Evolutionary conservation across 176 grass and related monocot genomes (phyloP), one percentile per base, ranked within the genome.

Genomic region (Pontederia paniculata): DNA sequence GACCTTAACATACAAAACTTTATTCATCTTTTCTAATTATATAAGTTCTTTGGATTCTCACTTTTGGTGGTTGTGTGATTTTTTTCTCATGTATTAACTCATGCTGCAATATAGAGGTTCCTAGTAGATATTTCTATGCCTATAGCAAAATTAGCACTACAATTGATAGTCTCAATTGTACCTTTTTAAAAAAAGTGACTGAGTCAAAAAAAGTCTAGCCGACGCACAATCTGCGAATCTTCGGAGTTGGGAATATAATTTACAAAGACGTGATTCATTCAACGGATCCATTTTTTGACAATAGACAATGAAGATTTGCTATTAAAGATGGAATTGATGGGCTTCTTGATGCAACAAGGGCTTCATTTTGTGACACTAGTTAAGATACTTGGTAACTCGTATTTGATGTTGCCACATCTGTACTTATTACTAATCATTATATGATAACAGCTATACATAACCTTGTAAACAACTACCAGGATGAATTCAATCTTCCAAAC

Each of bases 221-320:
- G n/a, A n/a, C n/a, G n/a, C n/a, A n/a, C n/a, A n/a, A n/a, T n/a
- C n/a, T n/a, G n/a, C 0, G 41, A 53, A 69, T 20, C 8, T 68
- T 67, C 59, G 83, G 85, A 85, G 86, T 89, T 57, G 65, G 79
- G 25, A 82, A 86, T 57, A 56, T 82, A 55, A 83, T 89, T 78
- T 81, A 89, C 60, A 85, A 96, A 74, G 90, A 96, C 47, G 90
- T 86, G 22, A 55, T 89, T 71, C 90, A 96, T 89, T 82, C 90
- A 73, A 96, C 82, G 74, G 82, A 81, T 81, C 78, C 90, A 80
- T 96, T 96, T 96, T 67, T 86, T 77, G 63, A 85, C 41, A 76
- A 76, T 70, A 96, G 82, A 62, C 85, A 96, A 71, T 76, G 86
- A 52, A 89, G 90, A 78, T 96, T 96, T 60, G 82, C 85, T 81